Evolutionary conservation across 140 eudicot genomes (phyloP), one percentile per base, ranked within the genome.

Genomic region (Anethum foeniculum): DNA sequence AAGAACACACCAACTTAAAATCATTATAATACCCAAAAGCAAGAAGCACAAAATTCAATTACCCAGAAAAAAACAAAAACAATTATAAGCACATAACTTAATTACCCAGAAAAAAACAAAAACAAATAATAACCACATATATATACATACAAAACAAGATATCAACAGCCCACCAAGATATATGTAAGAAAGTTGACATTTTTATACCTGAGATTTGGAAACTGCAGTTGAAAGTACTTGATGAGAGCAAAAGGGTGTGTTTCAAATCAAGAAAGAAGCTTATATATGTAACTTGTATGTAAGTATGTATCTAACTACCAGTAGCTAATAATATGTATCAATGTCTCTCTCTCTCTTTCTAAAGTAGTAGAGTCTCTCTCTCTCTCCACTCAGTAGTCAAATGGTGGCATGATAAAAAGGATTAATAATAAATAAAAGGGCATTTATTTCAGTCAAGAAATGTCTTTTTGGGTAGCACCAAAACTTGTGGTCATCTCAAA

Each of bases 351-450:
- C 65, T 56, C 65, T 60, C 62, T 58, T n/a, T 54, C 68, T 58
- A n/a, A n/a, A n/a, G n/a, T n/a, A n/a, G n/a, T n/a, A 0, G 1
- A 18, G 62, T 56, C 65, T 56, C 65, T 60, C 62, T 58, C 60
- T 54, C 68, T 58, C 77, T 72, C 77, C 54, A 73, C 77, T 73
- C 56, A 47, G 21, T 23, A 39, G 48, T 47, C 48, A 47, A 73
- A 73, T 73, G 77, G 77, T 73, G 77, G 28, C 15, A n/a, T 60
- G 32, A 60, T 60, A 60, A 60, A 60, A 49, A 58, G 68, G 65
- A 9, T 8, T 58, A 58, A 58, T 58, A 7, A 7, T 58, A 58
- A 7, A 7, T 58, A 58, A 58, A 58, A 58, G 52, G 18, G 32
- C 68, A 58, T 58, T 58, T n/a, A 58, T 58, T 58, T 58, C 68